Evolutionary conservation across 2,329 filamentous ascomycete genomes (phyloP).

Genomic region (Stagonosporopsis chrysanthemi): DNA sequence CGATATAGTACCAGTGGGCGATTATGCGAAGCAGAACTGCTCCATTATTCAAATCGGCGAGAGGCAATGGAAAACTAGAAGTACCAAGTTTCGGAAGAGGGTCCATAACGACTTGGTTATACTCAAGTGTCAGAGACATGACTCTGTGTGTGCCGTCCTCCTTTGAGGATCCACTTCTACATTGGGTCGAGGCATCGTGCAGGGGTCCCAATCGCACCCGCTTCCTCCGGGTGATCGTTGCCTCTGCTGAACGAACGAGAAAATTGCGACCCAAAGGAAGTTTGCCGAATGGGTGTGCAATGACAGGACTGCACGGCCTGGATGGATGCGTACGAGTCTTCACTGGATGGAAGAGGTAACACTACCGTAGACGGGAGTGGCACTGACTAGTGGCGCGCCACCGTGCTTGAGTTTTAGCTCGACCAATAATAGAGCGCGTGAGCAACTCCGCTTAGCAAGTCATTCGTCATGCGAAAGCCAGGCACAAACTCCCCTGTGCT

Average conservation of each 20-base stretch:
- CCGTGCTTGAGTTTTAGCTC: not conserved
- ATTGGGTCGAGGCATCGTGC: not conserved
- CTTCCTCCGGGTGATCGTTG: slow-evolving; percentile 15
- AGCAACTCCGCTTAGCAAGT: not conserved
- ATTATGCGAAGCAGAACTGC: slow-evolving; percentile 1
- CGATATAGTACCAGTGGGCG: not conserved
- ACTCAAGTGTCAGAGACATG: slow-evolving; percentile 7
- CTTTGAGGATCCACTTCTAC: slow-evolving; percentile 12
- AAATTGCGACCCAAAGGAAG: slow-evolving; percentile 9
- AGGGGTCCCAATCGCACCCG: slow-evolving; percentile 5
- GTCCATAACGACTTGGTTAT: slow-evolving; percentile 11
- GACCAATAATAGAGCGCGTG: not conserved
- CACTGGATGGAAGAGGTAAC: slow-evolving; percentile 6
- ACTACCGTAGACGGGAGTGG: not conserved
- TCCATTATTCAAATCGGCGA: slow-evolving; percentile 3
- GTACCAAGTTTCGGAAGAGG: slow-evolving; percentile 8
- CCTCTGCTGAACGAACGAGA: slow-evolving; percentile 4
- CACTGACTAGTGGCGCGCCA: not conserved
- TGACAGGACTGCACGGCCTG: slow-evolving; percentile 8
- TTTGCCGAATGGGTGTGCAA: slow-evolving; percentile 10
- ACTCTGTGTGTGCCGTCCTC: slow-evolving; percentile 14
- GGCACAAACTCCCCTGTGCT: not conserved
- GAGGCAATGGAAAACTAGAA: slow-evolving; percentile 10
- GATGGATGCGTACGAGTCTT: not conserved
- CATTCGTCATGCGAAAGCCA: not conserved